Base-by-base conservation (phyloP, 2,329 filamentous ascomycete species). In the Epichloe uncinata region DNA sequence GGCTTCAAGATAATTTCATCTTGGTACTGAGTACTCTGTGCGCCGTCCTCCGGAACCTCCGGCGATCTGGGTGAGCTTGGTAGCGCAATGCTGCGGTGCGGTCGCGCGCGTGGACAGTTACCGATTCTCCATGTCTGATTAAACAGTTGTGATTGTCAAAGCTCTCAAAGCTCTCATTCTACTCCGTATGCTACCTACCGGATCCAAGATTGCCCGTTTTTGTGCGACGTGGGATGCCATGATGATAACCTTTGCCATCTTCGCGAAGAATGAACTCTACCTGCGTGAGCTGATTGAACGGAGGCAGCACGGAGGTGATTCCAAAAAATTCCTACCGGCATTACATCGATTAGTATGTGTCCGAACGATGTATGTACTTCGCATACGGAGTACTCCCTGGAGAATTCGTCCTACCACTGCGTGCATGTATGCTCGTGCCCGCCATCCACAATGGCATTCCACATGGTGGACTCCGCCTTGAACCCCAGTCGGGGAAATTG, bases 401-500 rank as follows among this genome's bases (percentile, higher is more conserved):
- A n/a, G n/a, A n/a, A n/a, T n/a, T n/a, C n/a, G n/a, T n/a, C n/a
- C n/a, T n/a, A n/a, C n/a, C n/a, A n/a, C n/a, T n/a, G n/a, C n/a
- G n/a, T 22, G 22, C n/a, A n/a, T n/a, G n/a, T 7, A 53, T 51
- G 16, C 45, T 46, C 37, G 43, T 49, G 50, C 49, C 40, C 49
- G 47, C 51, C 43, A 45, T 51, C 50, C 56, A 53, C 53, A 52
- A 30, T 30, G 26, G 8, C 26, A 30, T 30, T 30, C 26, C 26
- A 26, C 26, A 26, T 50, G 48, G 52, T 30, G 30, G 42, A 33
- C 42, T 48, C 55, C 52, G 51, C 52, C 45, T 40, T 45, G 40
- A 37, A 37, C 49, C 52, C 48, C 52, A 49, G 52, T 49, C 47
- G 53, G 56, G 56, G 26, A 58, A 57, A 58, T 58, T 58, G 51